phyloP scores from a whole-genome alignment of 2,329 filamentous ascomycete species.

The Penicillium sp. region DNA sequence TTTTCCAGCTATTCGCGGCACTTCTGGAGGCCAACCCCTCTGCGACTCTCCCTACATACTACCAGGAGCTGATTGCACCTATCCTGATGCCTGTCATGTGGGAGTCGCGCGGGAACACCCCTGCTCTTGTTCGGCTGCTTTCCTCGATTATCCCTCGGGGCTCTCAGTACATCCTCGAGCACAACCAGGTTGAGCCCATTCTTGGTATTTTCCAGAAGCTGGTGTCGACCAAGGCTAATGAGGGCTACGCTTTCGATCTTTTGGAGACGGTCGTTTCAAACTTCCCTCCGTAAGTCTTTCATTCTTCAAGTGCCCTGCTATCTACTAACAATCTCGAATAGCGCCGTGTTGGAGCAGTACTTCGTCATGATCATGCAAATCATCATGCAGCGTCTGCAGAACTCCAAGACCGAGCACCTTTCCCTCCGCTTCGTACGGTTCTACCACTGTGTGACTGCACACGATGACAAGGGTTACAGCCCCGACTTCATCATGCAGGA shows the following conservation, averaged over 20 bases:
- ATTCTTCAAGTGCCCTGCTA: neutral
- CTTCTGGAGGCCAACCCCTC: slow-evolving; percentile 81
- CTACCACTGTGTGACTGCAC: slow-evolving; percentile 85
- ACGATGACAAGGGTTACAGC: slow-evolving; percentile 74
- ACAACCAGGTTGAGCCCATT: slow-evolving; percentile 79
- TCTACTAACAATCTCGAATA: slow-evolving; percentile 29
- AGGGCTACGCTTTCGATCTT: slow-evolving; percentile 82
- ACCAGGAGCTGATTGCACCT: slow-evolving; percentile 71
- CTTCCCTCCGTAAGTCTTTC: slow-evolving; percentile 61
- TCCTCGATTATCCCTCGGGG: slow-evolving; percentile 78
- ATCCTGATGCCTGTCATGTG: slow-evolving; percentile 78
- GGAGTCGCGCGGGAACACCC: slow-evolving; percentile 90
- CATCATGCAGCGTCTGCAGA: slow-evolving; percentile 68
- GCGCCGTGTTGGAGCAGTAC: slow-evolving; percentile 65
- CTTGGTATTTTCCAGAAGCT: slow-evolving; percentile 96
- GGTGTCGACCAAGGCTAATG: slow-evolving; percentile 73
- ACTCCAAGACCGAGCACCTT: slow-evolving; percentile 75
- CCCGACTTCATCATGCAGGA: slow-evolving; percentile 86
- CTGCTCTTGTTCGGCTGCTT: slow-evolving; percentile 79
- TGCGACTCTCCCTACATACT: slow-evolving; percentile 72
- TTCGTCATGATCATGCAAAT: slow-evolving; percentile 76
- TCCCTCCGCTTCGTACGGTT: slow-evolving; percentile 85
- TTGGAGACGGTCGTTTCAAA: slow-evolving; percentile 72
- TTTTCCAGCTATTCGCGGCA: slow-evolving; percentile 91
- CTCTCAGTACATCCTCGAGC: slow-evolving; percentile 64